These are phyloP conservation scores for Fusarium sp. DNA, from an alignment of 2,329 filamentous ascomycete genomes.

Conservation along the genomic window DNA sequence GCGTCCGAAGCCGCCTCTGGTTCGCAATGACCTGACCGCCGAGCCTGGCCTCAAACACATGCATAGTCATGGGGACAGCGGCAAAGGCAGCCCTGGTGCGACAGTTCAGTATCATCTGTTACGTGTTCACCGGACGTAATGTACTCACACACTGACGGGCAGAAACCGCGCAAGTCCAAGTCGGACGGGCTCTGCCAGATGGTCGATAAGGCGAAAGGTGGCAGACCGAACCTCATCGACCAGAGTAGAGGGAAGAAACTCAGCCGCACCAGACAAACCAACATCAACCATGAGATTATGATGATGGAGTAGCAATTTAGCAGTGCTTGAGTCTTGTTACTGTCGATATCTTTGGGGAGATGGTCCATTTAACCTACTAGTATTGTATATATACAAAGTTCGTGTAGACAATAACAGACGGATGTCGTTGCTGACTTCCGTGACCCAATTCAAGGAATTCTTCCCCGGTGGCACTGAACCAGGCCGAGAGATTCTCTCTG, in stretches of 20 bases:
- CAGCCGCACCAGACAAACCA: neutral
- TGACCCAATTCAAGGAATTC: neutral
- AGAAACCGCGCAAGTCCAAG: neutral
- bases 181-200: neutral
- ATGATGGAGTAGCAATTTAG: neutral
- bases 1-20: neutral
- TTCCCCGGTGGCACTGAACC: neutral
- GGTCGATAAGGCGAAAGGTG: neutral
- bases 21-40: neutral
- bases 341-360: fast-evolving
- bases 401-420: neutral
- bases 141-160: neutral
- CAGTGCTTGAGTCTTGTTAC: neutral
- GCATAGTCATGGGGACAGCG: neutral
- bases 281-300: neutral
- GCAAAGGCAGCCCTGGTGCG: neutral
- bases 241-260: neutral
- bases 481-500: neutral
- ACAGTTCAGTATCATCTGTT: neutral
- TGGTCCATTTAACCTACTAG: neutral
- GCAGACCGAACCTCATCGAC: neutral
- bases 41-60: neutral
- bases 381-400: neutral
- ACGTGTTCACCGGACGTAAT: fast-evolving
- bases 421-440: neutral